Percentiles rank a stretch among this genome's conserved stretches.
These are phyloP conservation scores for Tremella yokohamensis DNA, from an alignment of 768 basidiomycete species.

Conservation along the genomic window DNA sequence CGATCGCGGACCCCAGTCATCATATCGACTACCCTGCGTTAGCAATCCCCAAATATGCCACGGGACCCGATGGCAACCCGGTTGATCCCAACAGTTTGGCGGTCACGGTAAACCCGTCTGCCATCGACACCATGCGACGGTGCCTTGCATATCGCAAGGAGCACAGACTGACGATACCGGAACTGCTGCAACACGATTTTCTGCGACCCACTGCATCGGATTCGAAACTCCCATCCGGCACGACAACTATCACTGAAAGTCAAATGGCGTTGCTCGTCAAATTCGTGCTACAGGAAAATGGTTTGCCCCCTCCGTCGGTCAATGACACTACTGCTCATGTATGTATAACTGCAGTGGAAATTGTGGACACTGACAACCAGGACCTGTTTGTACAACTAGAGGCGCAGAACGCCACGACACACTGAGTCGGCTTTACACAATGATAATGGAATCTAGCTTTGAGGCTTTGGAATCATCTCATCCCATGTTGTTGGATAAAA, in stretches of 20 bases:
- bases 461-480: too few species aligned
- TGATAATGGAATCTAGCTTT: too few species aligned
- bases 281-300: conserved; percentile 28
- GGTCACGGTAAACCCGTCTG: conserved; percentile 65
- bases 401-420: conserved; percentile 29
- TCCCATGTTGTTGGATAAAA: too few species aligned
- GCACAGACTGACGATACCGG: conserved; percentile 78
- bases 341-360: conserved; percentile 10
- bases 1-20: conserved; percentile 75
- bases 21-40: conserved; percentile 74
- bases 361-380: conserved; percentile 24
- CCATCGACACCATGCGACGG: conserved; percentile 76
- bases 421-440: background rate
- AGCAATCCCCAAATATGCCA: conserved; percentile 34
- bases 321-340: conserved; percentile 19
- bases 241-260: conserved; percentile 33
- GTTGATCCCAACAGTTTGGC: conserved; percentile 53
- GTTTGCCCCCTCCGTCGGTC: conserved; percentile 17
- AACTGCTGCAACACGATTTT: conserved; percentile 79
- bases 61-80: conserved; percentile 49
- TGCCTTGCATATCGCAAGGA: conserved; percentile 78
- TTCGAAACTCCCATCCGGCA: conserved; percentile 15
- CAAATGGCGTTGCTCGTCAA: conserved; percentile 44
- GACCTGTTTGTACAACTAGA: conserved; percentile 40
- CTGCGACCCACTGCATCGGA: conserved; percentile 49